phyloP scores from a whole-genome alignment of 495 filamentous ascomycete genomes.

The Saxophila tyrrhenica region DNA sequence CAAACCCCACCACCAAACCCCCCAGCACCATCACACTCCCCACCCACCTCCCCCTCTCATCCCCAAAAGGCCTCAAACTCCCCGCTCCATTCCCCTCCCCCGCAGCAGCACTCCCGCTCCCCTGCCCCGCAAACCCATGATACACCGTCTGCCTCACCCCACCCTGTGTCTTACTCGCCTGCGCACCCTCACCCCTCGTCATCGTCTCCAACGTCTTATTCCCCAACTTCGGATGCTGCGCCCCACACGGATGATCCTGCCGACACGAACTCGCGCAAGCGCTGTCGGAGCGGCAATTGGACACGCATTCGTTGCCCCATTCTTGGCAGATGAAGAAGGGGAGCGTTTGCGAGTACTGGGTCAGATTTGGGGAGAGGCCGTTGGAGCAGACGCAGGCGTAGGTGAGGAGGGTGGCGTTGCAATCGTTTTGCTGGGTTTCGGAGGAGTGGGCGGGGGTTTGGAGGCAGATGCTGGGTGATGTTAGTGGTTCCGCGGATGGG shows the following conservation, averaged over 20 bases:
- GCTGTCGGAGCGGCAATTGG: slow-evolving; percentile 41
- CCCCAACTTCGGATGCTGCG: slow-evolving; percentile 28
- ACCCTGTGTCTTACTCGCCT: neutral
- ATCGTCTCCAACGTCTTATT: slow-evolving; percentile 7
- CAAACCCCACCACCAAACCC: neutral
- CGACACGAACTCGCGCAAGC: slow-evolving; percentile 54
- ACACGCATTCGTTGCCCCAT: slow-evolving; percentile 41
- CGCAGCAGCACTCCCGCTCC: neutral
- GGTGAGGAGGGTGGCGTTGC: slow-evolving; percentile 44
- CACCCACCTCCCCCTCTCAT: neutral
- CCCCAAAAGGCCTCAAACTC: neutral
- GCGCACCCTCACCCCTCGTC: neutral
- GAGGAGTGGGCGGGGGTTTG: slow-evolving; percentile 47
- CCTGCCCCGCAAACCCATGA: slow-evolving; percentile 8
- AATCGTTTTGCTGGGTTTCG: slow-evolving; percentile 47
- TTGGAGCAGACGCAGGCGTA: slow-evolving; percentile 46
- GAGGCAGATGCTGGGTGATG: slow-evolving; percentile 54
- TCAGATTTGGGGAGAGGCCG: slow-evolving; percentile 41
- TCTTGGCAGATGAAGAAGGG: slow-evolving; percentile 47
- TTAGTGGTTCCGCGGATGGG: slow-evolving; percentile 9
- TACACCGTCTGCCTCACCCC: neutral
- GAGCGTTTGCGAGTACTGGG: slow-evolving; percentile 41
- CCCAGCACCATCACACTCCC: neutral
- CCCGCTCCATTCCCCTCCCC: neutral
- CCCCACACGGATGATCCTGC: slow-evolving; percentile 67